These are phyloP conservation scores for Coleophoma crateriformis DNA, from an alignment of 2,329 filamentous ascomycete genomes.

Conservation along the genomic window DNA sequence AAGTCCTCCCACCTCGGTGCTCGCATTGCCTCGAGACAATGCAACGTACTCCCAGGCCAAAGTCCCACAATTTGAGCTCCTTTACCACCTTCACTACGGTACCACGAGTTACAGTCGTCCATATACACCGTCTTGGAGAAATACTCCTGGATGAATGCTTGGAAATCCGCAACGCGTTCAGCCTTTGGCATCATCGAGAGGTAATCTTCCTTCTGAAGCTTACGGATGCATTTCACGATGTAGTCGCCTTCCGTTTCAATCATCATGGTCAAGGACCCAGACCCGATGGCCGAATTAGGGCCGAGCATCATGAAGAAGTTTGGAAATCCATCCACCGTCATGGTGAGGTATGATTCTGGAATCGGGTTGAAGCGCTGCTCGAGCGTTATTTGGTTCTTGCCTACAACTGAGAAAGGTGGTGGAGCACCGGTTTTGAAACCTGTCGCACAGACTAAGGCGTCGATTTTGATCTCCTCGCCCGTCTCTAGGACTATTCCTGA, in stretches of 20 bases:
- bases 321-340: conserved; percentile 18
- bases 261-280: conserved; percentile 17
- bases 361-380: conserved; percentile 21
- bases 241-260: conserved; percentile 21
- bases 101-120: conserved; percentile 28
- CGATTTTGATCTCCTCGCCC: conserved; percentile 24
- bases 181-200: conserved; percentile 36
- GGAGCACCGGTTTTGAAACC: conserved; percentile 24
- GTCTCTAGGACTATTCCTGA: conserved; percentile 25
- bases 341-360: conserved; percentile 21
- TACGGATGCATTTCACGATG: conserved; percentile 20
- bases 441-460: conserved; percentile 32
- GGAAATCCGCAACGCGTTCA: conserved; percentile 43
- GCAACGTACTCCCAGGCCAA: conserved; percentile 30
- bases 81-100: conserved; percentile 26
- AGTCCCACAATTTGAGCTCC: conserved; percentile 34
- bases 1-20: conserved; percentile 52
- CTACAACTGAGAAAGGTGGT: conserved; percentile 21
- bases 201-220: conserved; percentile 40
- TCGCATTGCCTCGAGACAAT: conserved; percentile 40
- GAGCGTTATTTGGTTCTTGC: conserved; percentile 13
- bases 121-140: conserved; percentile 50
- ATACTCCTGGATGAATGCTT: conserved; percentile 40
- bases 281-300: conserved; percentile 20
- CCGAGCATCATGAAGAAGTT: conserved; percentile 25